Base-by-base conservation (phyloP, 169 alveolate species). In the Eimeria praecox region DNA sequence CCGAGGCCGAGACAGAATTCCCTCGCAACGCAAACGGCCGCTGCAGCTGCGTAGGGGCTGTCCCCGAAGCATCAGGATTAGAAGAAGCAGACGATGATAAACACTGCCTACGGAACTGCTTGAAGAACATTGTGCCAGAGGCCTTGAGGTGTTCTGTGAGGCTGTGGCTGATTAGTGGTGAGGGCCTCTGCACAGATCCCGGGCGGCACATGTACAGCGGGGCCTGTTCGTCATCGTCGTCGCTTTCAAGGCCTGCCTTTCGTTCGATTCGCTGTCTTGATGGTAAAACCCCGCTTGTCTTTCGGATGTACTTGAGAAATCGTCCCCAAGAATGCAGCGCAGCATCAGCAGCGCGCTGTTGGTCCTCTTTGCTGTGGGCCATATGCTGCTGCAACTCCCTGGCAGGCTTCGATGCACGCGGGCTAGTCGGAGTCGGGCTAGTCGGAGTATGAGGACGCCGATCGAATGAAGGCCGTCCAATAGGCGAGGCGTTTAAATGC, bases 141-240 rank as follows among this genome's bases (percentile, higher is more conserved):
- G 93, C 93, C 69, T 59, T 86, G n/a, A 86, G 93, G 93, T 86
- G 93, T 18, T 86, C 82, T 38, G 93, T 59, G 46, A 86, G 80
- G 66, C 93, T 86, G 62, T 62, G 62, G 62, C 93, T 86, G 82
- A 86, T 86, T 30, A 86, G 93, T 6, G 93, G 93, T 49, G 93
- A 86, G 12, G 93, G 93, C 80, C 93, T 54, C 93, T 86, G 93
- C 78, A 86, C 93, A 24, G 93, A 86, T 27, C 93, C 93, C 27
- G 93, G 93, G 56, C 93, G 93, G 64, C 93, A 86, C 93, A 86
- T 86, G 56, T 86, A 86, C 35, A 86, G 82, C 77, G 93, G 93
- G 6, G 93, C 93, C 80, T 86, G 93, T 24, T 86, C 93, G 62
- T 86, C 93, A 22, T 86, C 93, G 59, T 86, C 93, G 44, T 86